Conservation (phyloP, 305 asterid species). For the Rubia peregrina region DNA sequence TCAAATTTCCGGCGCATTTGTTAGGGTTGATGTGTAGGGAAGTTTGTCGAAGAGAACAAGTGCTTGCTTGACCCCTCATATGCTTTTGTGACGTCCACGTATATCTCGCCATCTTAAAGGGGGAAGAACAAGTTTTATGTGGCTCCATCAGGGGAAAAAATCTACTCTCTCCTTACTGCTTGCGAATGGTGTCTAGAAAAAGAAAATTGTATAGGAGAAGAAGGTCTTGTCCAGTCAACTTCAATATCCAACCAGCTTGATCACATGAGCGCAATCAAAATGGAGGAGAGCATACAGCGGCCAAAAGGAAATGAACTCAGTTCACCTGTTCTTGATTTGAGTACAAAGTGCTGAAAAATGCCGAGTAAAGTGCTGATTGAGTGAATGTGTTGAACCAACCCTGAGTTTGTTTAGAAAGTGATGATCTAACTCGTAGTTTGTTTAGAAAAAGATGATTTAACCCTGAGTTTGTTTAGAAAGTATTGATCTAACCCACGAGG, state of each 20-base stretch:
- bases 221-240: constrained; percentile 20
- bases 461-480: no score
- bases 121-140: constrained; percentile 25
- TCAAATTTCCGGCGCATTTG: no score
- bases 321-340: constrained; percentile 18
- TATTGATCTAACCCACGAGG: no score
- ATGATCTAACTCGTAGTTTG: no score
- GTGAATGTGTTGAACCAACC: no score
- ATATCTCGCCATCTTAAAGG: constrained; percentile 17
- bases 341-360: constrained; percentile 29
- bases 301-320: constrained; percentile 16
- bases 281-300: constrained; percentile 28
- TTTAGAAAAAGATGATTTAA: no score
- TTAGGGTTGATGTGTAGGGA: no score
- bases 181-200: constrained; percentile 37
- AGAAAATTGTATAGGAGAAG: constrained; percentile 9
- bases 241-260: constrained; percentile 23
- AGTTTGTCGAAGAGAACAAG: no score
- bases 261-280: constrained; percentile 22
- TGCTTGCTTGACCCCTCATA: no score
- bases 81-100: constrained; percentile 47
- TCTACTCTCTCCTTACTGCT: constrained; percentile 43
- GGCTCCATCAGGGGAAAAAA: constrained; percentile 45
- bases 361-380: constrained; percentile 26
- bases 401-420: no score